A percentile compares a stretch with the other conserved stretches of the same genome.
phyloP scores from a whole-genome alignment of 306 rosid species.

The Cucumis cinereus region DNA sequence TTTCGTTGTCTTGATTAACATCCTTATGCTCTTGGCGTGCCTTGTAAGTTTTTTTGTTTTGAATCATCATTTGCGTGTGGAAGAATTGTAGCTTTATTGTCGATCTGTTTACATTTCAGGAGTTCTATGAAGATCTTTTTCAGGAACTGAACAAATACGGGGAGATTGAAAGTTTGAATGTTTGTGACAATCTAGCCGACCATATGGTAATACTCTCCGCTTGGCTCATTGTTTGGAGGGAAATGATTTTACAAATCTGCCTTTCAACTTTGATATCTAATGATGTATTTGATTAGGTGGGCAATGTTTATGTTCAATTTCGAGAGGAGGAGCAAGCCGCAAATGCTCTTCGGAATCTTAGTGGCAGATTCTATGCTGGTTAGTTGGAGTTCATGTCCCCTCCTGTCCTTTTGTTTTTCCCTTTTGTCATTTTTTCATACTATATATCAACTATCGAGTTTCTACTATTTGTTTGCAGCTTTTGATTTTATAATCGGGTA shows the following conservation, averaged over 20 bases:
- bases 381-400: neutral
- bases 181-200: constrained; percentile 65
- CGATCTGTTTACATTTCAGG: constrained; percentile 11
- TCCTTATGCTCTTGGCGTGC: neutral
- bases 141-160: constrained; percentile 56
- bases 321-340: constrained; percentile 60
- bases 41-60: neutral
- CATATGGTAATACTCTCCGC: constrained; percentile 35
- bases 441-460: too few relatives aligned
- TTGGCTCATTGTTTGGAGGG: neutral
- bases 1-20: neutral
- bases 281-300: constrained; percentile 31
- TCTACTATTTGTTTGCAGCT: neutral
- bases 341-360: constrained; percentile 40
- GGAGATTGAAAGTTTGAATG: constrained; percentile 52
- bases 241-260: neutral
- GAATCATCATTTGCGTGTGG: neutral
- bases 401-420: neutral
- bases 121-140: constrained; percentile 61
- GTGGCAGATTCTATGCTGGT: constrained; percentile 61
- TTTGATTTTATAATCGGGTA: neutral
- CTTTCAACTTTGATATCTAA: neutral
- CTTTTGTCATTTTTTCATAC: too few relatives aligned
- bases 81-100: neutral
- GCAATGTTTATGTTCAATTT: constrained; percentile 66